Conservation (phyloP, 306 rosid genomes). For the Fagus sylvatica region DNA sequence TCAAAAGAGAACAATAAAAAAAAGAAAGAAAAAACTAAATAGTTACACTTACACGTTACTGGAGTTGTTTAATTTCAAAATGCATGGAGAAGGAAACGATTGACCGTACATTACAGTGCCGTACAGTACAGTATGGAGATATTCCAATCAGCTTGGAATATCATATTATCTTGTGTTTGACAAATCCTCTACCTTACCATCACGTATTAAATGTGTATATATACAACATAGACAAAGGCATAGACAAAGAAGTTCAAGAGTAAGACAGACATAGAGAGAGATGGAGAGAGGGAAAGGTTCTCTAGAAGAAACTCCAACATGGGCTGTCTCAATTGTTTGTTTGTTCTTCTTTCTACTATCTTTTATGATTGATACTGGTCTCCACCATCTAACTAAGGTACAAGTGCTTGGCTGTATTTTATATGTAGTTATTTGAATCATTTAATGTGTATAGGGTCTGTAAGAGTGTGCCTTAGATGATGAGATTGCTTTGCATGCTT, state of each 20-base stretch:
- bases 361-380: slow-evolving; percentile 45
- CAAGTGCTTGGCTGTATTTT: too few relatives aligned
- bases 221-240: neutral
- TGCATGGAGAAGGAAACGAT: too few relatives aligned
- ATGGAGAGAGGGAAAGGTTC: slow-evolving; percentile 36
- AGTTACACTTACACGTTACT: too few relatives aligned
- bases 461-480: neutral
- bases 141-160: too few relatives aligned
- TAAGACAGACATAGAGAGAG: neutral
- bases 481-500: slow-evolving; percentile 1
- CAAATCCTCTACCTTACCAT: too few relatives aligned
- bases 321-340: slow-evolving; percentile 56
- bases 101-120: too few relatives aligned
- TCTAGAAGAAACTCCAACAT: slow-evolving; percentile 64
- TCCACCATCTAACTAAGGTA: slow-evolving; percentile 53
- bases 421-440: neutral
- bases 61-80: too few relatives aligned
- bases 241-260: neutral
- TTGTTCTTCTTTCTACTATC: slow-evolving; percentile 43
- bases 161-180: too few relatives aligned
- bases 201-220: too few relatives aligned
- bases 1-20: too few relatives aligned
- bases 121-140: too few relatives aligned
- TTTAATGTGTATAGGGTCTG: neutral
- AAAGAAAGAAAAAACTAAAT: too few relatives aligned